Conservation (phyloP, 768 basidiomycete species). For the Boletus fagicola region DNA sequence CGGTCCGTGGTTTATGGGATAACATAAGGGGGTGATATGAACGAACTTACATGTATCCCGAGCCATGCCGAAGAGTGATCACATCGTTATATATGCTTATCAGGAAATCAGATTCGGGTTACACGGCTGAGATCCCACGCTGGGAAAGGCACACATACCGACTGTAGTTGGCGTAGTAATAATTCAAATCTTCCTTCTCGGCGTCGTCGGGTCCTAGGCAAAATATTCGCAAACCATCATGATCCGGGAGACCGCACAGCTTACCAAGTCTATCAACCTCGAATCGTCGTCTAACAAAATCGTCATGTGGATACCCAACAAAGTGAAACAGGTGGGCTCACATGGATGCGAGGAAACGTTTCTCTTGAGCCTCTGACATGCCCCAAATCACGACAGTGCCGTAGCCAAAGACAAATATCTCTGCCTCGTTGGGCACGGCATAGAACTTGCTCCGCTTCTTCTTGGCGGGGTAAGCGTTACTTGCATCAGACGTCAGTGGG, state of each 20-base stretch:
- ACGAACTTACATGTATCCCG: slow-evolving; percentile 82
- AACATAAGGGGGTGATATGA: slow-evolving; percentile 10
- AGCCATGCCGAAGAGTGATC: slow-evolving; percentile 90
- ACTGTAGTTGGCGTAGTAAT: slow-evolving; percentile 95
- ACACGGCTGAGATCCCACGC: slow-evolving; percentile 3
- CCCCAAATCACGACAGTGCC: slow-evolving; percentile 98
- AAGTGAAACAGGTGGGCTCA: slow-evolving; percentile 41
- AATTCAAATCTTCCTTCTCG: slow-evolving; percentile 97
- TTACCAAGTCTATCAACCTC: slow-evolving; percentile 84
- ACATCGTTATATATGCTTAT: slow-evolving; percentile 93
- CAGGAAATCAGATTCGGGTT: slow-evolving; percentile 34
- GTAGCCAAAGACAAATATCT: slow-evolving; percentile 92
- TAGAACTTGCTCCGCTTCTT: slow-evolving; percentile 66
- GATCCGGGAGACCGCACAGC: slow-evolving; percentile 17
- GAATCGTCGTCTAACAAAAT: slow-evolving; percentile 74
- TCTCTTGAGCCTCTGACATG: slow-evolving; percentile 93
- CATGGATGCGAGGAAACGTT: slow-evolving; percentile 87
- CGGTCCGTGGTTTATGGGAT: slow-evolving; percentile 8
- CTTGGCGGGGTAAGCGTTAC: slow-evolving; percentile 36
- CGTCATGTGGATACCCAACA: not conserved
- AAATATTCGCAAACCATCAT: slow-evolving; percentile 1
- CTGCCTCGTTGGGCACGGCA: slow-evolving; percentile 66
- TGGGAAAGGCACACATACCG: slow-evolving; percentile 48
- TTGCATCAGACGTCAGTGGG: slow-evolving; percentile 26
- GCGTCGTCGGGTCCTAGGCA: slow-evolving; percentile 76